Conservation (phyloP, 345 rosid species). For the Psidium guajava region DNA sequence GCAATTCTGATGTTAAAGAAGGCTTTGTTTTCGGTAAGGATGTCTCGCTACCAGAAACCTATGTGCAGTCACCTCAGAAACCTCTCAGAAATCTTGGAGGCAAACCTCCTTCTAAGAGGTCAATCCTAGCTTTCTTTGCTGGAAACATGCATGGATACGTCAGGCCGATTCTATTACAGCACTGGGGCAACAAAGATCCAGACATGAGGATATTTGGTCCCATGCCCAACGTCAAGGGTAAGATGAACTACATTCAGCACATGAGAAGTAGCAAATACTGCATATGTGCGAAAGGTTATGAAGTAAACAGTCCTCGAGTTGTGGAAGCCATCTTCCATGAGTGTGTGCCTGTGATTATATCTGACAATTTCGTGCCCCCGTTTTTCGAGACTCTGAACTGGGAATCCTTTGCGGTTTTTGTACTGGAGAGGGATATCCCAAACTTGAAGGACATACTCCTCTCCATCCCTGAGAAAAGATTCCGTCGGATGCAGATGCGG, state of each 20-base stretch:
- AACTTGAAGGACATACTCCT: constrained; percentile 66
- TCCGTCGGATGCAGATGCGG: constrained; percentile 54
- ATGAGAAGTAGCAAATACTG: constrained; percentile 97
- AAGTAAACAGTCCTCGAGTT: constrained; percentile 89
- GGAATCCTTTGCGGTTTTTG: constrained; percentile 85
- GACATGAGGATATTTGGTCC: constrained; percentile 70
- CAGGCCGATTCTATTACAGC: constrained; percentile 60
- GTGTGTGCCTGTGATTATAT: constrained; percentile 90
- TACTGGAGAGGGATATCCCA: constrained; percentile 77
- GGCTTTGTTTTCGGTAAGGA: constrained; percentile 89
- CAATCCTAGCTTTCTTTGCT: constrained; percentile 81
- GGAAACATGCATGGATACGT: constrained; percentile 89
- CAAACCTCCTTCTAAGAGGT: constrained; percentile 50
- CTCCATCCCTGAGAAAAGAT: constrained; percentile 49
- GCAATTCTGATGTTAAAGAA: constrained; percentile 78
- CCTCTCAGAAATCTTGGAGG: constrained; percentile 69
- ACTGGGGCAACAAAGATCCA: constrained; percentile 74
- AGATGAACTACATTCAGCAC: constrained; percentile 50
- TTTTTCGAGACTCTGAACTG: constrained; percentile 72
- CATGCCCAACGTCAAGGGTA: constrained; percentile 50
- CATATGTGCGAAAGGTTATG: constrained; percentile 86
- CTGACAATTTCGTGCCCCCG: constrained; percentile 87
- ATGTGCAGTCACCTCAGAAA: constrained; percentile 37
- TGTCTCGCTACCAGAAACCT: constrained; percentile 79
- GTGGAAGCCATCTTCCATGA: constrained; percentile 85